These are phyloP conservation scores for Davidsoniella eucalypti DNA, from an alignment of 2,329 filamentous ascomycete species.

Conservation along the genomic window DNA sequence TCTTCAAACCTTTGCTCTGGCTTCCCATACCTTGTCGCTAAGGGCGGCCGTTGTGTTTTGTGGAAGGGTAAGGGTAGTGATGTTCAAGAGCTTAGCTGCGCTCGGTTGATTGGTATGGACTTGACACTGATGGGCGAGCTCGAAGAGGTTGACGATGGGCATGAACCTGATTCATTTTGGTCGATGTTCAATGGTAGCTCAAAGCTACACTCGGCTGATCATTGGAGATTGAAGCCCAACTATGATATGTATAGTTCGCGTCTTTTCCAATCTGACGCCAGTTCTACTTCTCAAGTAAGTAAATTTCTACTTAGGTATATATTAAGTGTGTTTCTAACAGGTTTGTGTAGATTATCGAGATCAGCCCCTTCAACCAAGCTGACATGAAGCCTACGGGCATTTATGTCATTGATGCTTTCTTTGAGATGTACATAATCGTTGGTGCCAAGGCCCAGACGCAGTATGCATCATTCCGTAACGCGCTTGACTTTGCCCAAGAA, in stretches of 20 bases:
- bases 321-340: slow-evolving; percentile 15
- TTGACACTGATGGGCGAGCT: slow-evolving; percentile 72
- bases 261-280: slow-evolving; percentile 64
- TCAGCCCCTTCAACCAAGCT: slow-evolving; percentile 65
- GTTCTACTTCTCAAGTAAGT: slow-evolving; percentile 48
- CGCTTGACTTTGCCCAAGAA: slow-evolving; percentile 81
- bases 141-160: slow-evolving; percentile 71
- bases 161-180: slow-evolving; percentile 60
- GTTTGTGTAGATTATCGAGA: slow-evolving; percentile 47
- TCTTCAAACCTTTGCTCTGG: slow-evolving; percentile 65
- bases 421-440: slow-evolving; percentile 84
- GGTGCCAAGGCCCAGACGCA: slow-evolving; percentile 54
- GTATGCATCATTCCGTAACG: slow-evolving; percentile 66
- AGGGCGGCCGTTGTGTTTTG: slow-evolving; percentile 60
- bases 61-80: slow-evolving; percentile 88
- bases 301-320: slow-evolving; percentile 12
- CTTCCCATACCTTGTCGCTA: slow-evolving; percentile 71
- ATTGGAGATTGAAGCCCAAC: slow-evolving; percentile 72
- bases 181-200: slow-evolving; percentile 44
- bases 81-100: slow-evolving; percentile 74
- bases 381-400: slow-evolving; percentile 63
- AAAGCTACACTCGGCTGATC: slow-evolving; percentile 46
- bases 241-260: slow-evolving; percentile 62
- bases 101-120: slow-evolving; percentile 84
- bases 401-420: slow-evolving; percentile 83